Evolutionary conservation across 176 grass and related monocot genomes (phyloP), one percentile per base, ranked within the genome.

Genomic region (Cocos nucifera): DNA sequence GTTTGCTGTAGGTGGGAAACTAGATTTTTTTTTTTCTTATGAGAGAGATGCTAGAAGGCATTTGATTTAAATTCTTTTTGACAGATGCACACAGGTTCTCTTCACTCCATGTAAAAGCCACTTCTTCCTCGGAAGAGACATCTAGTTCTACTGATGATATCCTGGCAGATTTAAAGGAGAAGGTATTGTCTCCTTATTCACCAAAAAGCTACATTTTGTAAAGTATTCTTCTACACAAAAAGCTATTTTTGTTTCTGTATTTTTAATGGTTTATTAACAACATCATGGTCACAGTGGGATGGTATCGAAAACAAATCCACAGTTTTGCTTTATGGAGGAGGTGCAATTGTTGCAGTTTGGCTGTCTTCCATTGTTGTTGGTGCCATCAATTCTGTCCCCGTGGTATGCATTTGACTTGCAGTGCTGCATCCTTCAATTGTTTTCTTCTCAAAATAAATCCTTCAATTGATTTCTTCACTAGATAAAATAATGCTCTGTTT

Each of bases 271-370:
- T 44, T 44, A 44, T 44, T 12, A 44, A 44, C 35, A 44, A 44
- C 35, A 56, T 69, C 19, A 17, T 62, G 64, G 44, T 35, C 32
- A n/a, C 62, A 98, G 93, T 98, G 93, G 93, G 87, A 98, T 54
- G 78, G 73, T 17, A 54, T 98, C 28, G 93, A 98, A 71, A 83
- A 98, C 66, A 98, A 98, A 78, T 89, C 93, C 44, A 92, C 93
- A 21, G 82, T 81, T n/a, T 69, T 98, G 56, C 74, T 98, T 67
- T 98, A 98, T 67, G 85, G 93, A 18, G 87, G 93, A n/a, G 88
- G 93, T 17, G 88, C 87, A 51, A 2, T 98, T 64, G 64, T 98
- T 19, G 87, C 87, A 3, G 69, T 92, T 27, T 98, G 93, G 93
- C 67, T 98, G 30, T 89, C 93, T 56, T 85, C 81, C 16, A 78